phyloP scores from a whole-genome alignment of 73 alveolate genomes.

The Effrenium voratum region DNA sequence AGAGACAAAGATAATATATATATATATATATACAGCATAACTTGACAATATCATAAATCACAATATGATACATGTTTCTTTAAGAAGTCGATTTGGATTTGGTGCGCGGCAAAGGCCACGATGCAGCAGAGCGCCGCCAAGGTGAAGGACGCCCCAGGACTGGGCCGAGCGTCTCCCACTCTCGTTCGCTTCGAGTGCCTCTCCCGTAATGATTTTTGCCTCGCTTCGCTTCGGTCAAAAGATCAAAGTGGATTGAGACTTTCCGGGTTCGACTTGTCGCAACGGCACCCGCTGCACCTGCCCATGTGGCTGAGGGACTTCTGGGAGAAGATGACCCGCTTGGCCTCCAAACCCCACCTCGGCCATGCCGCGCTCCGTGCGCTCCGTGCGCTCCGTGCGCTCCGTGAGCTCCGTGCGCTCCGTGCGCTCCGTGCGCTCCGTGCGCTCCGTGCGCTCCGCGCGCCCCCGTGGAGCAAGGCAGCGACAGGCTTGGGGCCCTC shows the following conservation, averaged over 20 bases:
- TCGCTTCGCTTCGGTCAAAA: not conserved
- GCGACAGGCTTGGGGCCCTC: not conserved
- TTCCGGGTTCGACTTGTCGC: not conserved
- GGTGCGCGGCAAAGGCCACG: conserved; percentile 31
- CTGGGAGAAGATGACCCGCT: conserved; percentile 73
- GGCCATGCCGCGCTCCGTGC: not conserved
- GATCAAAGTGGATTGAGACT: not conserved
- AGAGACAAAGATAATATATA: not conserved
- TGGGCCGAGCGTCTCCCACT: not conserved
- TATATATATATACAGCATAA: too few relatives aligned
- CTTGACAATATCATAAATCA: too few relatives aligned
- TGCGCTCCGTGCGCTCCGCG: not conserved
- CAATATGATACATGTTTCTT: too few relatives aligned
- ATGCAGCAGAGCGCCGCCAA: conserved; percentile 72
- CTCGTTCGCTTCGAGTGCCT: not conserved
- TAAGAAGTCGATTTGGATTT: too few relatives aligned
- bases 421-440: not conserved
- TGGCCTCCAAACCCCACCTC: conserved; percentile 73
- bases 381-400: not conserved
- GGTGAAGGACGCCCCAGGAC: conserved; percentile 75
- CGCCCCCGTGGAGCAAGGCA: too few relatives aligned
- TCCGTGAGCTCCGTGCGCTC: not conserved
- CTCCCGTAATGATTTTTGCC: not conserved
- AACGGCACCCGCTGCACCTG: not conserved
- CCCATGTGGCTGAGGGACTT: conserved; percentile 39